Base-by-base conservation (phyloP, 73 alveolate species). In the Paramecium caudatum region DNA sequence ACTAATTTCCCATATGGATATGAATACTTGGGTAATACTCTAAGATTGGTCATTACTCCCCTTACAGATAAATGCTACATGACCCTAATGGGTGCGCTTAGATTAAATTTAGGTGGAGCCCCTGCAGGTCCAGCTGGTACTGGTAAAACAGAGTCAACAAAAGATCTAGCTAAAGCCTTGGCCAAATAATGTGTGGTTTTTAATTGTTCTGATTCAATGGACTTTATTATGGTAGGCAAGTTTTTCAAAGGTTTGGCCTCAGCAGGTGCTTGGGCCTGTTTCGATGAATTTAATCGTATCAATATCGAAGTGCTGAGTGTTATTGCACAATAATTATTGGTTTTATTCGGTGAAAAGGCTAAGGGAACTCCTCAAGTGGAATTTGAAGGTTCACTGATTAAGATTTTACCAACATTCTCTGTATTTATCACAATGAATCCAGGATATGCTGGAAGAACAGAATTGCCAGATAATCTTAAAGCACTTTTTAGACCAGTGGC, bases 351-450 rank as follows among this genome's bases (percentile, higher is more conserved):
- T 46, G 99, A 99, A 9, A 95, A 95, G 69, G 97, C 93, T 16
- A 95, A 95, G 61, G 98, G 97, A 41, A 91, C 91, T 82, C 96
- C 93, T 33, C 17, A 98, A 91, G 91, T 97, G 46, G 96, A 65
- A 69, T 98, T 98, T 84, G 99, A 98, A 91, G 99, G 98, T 33
- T 92, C 98, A 12, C 74, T 92, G 12, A 97, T 97, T 90, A 92
- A 92, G 91, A 94, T 99, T 95, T 92, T 96, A 84, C 99, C 99
- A 30, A 99, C 99, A 27, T 99, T 99, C 94, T 97, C 98, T 47
- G 99, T 99, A 47, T 99, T 99, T 96, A 99, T 99, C 86, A 99
- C 99, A 36, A 99, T 99, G 99, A 99, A 99, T 92, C 99, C 99
- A 61, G 99, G 99, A 94, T 94, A 98, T 94, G 99, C 99, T 23